Percentiles rank a stretch among this genome's conserved stretches.
Evolutionary conservation across 331 rosid genomes (phyloP).

Genomic region (Malus hybrid): DNA sequence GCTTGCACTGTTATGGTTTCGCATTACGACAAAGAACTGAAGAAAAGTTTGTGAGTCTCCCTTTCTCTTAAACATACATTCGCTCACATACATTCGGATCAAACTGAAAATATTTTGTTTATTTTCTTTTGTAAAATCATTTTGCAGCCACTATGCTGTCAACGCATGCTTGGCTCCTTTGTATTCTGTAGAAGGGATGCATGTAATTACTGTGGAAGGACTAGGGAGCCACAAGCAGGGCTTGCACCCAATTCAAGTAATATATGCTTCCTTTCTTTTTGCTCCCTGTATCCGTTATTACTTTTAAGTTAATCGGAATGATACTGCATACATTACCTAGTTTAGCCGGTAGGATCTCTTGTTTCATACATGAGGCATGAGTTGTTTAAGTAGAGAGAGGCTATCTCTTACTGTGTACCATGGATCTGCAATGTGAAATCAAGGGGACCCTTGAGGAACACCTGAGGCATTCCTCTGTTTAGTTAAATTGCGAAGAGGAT

Average conservation of each 20-base stretch:
- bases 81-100: background rate
- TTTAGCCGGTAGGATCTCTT: background rate
- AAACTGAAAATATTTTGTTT: slow-evolving; percentile 9
- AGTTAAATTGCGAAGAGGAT: background rate
- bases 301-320: background rate
- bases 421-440: background rate
- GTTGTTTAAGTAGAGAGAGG: background rate
- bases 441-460: background rate
- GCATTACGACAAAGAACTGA: slow-evolving; percentile 41
- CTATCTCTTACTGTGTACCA: background rate
- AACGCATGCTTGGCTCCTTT: slow-evolving; percentile 97
- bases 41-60: slow-evolving; percentile 66
- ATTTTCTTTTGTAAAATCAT: background rate
- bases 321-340: background rate
- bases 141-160: slow-evolving; percentile 75
- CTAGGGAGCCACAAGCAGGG: slow-evolving; percentile 71
- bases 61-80: background rate
- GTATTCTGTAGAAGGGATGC: slow-evolving; percentile 97
- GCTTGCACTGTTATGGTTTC: slow-evolving; percentile 99
- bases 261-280: background rate
- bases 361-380: background rate
- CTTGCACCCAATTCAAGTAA: slow-evolving; percentile 89
- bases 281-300: background rate
- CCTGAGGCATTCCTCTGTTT: background rate
- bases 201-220: slow-evolving; percentile 91